phyloP scores from a whole-genome alignment of 805 yeast species.

The Debaryomyces prosopidis region DNA sequence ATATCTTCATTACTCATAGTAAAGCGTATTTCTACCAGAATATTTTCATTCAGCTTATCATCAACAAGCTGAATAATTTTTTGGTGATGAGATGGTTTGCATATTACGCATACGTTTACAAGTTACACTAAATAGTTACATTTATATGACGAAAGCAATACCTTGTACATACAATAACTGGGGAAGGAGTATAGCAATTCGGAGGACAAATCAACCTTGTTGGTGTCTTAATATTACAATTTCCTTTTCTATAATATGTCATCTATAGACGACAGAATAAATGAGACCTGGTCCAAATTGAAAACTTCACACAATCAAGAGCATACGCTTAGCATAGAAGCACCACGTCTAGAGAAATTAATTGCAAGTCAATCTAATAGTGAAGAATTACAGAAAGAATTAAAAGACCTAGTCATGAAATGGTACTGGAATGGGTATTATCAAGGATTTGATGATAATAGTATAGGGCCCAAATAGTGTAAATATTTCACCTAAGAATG shows the following conservation, averaged over 20 bases:
- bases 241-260: not conserved
- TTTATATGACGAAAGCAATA: too few relatives aligned
- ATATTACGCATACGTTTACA: not conserved
- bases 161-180: too few relatives aligned
- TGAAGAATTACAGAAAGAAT: constrained; percentile 18
- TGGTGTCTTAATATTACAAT: not conserved
- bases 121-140: not conserved
- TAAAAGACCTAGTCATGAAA: constrained; percentile 25
- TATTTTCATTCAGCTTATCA: not conserved
- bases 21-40: not conserved
- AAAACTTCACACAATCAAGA: not conserved
- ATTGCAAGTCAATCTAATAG: constrained; percentile 16
- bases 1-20: constrained; percentile 2
- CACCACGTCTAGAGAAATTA: constrained; percentile 15
- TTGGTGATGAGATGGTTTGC: constrained; percentile 1
- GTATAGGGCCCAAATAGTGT: too few relatives aligned
- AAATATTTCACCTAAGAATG: too few relatives aligned
- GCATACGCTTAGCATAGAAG: constrained; percentile 4
- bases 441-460: constrained; percentile 16
- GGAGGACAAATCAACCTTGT: too few relatives aligned
- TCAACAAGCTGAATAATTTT: not conserved
- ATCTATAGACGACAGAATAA: not conserved
- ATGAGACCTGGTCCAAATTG: constrained; percentile 1
- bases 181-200: not conserved
- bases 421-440: constrained; percentile 37